These are phyloP conservation scores for Paramecium caudatum DNA, from an alignment of 73 alveolate genomes.

Conservation along the genomic window DNA sequence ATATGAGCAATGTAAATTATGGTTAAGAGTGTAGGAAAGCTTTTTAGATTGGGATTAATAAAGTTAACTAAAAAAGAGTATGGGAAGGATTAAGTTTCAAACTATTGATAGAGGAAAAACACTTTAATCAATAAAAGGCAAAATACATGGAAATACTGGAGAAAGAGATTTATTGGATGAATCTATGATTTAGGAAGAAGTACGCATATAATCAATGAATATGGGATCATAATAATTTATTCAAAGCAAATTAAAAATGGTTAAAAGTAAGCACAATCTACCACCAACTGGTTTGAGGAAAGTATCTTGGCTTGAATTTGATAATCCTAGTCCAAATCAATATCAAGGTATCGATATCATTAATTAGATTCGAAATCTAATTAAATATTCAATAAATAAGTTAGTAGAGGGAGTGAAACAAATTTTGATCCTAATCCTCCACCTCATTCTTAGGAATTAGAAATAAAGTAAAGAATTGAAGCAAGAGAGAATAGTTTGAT, in stretches of 20 bases:
- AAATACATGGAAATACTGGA: background rate
- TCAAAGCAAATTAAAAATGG: background rate
- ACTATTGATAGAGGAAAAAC: background rate
- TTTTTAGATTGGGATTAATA: slow-evolving; percentile 37
- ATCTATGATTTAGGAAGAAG: slow-evolving; percentile 27
- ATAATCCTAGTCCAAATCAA: background rate
- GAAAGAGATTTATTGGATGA: slow-evolving; percentile 23
- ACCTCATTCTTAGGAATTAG: background rate
- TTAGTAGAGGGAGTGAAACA: slow-evolving; percentile 11
- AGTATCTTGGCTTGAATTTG: background rate
- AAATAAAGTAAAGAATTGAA: slow-evolving; percentile 24
- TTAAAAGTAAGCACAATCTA: background rate
- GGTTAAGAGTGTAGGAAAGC: background rate
- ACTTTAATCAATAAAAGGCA: slow-evolving; percentile 2
- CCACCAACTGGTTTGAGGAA: background rate
- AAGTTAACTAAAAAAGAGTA: slow-evolving; percentile 11
- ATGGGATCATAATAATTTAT: slow-evolving; percentile 6
- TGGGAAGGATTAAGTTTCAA: background rate
- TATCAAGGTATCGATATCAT: background rate
- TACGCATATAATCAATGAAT: background rate
- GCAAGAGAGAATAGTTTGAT: slow-evolving; percentile 50
- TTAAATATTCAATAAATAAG: background rate
- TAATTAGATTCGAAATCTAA: background rate
- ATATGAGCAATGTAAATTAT: slow-evolving; percentile 23
- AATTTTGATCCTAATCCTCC: slow-evolving; percentile 37